phyloP scores from a whole-genome alignment of 257 asterid genomes.

The Solanum pimpinellifolium region DNA sequence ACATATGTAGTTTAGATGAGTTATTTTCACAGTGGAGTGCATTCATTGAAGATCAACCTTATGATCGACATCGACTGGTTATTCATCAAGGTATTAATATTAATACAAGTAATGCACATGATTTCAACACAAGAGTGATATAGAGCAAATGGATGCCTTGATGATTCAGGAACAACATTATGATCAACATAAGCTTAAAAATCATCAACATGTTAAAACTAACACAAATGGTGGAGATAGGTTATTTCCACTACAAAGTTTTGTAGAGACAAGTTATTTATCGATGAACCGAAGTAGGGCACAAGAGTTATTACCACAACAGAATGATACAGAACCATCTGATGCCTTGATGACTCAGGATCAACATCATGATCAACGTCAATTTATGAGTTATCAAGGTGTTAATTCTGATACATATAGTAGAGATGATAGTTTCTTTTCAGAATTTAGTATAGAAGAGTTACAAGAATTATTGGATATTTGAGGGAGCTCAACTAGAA shows the following conservation, averaged over 20 bases:
- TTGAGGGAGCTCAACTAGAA: too few species aligned
- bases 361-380: neutral
- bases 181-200: neutral
- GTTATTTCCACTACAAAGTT: too few species aligned
- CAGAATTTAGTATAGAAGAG: too few species aligned
- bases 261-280: too few species aligned
- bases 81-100: constrained; percentile 24
- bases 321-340: too few species aligned
- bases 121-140: neutral
- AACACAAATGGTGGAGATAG: constrained; percentile 5
- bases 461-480: too few species aligned
- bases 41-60: neutral
- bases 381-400: neutral
- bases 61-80: neutral
- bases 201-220: constrained; percentile 16
- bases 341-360: neutral
- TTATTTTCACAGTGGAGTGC: neutral
- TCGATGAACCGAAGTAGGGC: neutral
- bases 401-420: constrained; percentile 19
- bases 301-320: constrained; percentile 28
- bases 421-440: neutral
- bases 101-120: constrained; percentile 37
- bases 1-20: constrained; percentile 13
- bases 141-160: neutral
- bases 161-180: neutral